Evolutionary conservation across 805 yeast species (phyloP).

Genomic region (Ogataea corticis): DNA sequence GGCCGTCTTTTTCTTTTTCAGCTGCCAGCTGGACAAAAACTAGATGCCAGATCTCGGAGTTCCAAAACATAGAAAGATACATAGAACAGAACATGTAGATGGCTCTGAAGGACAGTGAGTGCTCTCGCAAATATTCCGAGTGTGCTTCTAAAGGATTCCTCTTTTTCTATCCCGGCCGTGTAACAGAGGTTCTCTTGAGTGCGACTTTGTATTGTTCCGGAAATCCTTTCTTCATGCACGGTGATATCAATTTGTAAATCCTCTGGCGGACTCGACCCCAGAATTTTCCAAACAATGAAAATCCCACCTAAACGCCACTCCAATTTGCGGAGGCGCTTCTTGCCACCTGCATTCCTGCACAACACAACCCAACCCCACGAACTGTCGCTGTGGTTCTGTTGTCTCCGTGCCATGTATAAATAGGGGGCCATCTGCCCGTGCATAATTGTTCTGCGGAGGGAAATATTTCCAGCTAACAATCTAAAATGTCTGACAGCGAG

Average conservation of each 20-base stretch:
- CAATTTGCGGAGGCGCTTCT: background rate
- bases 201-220: too few relatives aligned
- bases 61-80: too few relatives aligned
- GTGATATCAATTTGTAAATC: background rate
- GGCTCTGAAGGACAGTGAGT: too few relatives aligned
- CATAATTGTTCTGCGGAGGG: background rate
- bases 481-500: conserved; percentile 11
- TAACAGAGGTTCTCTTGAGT: too few relatives aligned
- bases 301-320: too few relatives aligned
- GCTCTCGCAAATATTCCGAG: too few relatives aligned
- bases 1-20: too few relatives aligned
- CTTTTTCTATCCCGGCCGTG: too few relatives aligned
- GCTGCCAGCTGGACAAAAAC: background rate
- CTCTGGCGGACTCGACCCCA: background rate
- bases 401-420: background rate
- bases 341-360: background rate
- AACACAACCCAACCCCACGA: too few relatives aligned
- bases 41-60: background rate
- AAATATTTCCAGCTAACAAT: background rate
- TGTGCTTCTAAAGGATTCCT: too few relatives aligned
- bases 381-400: background rate
- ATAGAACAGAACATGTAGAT: too few relatives aligned
- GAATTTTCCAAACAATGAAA: background rate
- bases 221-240: too few relatives aligned
- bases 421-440: background rate